Conservation (phyloP, 495 filamentous ascomycete species). For the Podospora pseudopauciseta region DNA sequence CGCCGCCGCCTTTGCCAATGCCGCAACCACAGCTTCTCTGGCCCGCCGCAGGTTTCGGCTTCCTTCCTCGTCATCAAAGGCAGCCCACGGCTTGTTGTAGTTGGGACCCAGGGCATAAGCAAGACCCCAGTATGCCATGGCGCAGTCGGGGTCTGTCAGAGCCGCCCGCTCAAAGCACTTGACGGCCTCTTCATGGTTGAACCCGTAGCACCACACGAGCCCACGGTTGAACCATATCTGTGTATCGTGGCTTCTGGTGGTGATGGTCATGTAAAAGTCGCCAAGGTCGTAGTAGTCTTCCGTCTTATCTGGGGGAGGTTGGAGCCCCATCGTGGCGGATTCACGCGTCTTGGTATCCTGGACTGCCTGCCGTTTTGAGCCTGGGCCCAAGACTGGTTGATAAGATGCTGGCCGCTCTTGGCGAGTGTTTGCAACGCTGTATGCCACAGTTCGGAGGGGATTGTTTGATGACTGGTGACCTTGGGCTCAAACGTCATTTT, state of each 20-base stretch:
- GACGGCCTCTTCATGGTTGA: constrained; percentile 62
- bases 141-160: constrained; percentile 48
- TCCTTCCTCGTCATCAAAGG: constrained; percentile 60
- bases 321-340: not conserved
- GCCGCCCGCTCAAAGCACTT: constrained; percentile 59
- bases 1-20: constrained; percentile 32
- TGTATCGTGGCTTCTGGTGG: constrained; percentile 39
- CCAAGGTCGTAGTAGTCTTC: constrained; percentile 56
- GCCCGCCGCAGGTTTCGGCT: constrained; percentile 43
- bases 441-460: not conserved
- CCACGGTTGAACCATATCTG: constrained; percentile 62
- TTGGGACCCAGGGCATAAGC: constrained; percentile 65
- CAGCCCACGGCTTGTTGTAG: constrained; percentile 70
- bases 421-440: not conserved
- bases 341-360: not conserved
- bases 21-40: constrained; percentile 42
- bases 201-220: constrained; percentile 60
- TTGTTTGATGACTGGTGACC: not conserved
- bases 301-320: not conserved
- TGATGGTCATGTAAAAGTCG: constrained; percentile 46
- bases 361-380: not conserved
- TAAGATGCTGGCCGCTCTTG: not conserved
- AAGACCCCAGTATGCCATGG: constrained; percentile 66
- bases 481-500: not conserved
- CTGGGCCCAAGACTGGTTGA: constrained; percentile 6